Conservation (phyloP, 345 rosid genomes). For the Eutrema japonicum region DNA sequence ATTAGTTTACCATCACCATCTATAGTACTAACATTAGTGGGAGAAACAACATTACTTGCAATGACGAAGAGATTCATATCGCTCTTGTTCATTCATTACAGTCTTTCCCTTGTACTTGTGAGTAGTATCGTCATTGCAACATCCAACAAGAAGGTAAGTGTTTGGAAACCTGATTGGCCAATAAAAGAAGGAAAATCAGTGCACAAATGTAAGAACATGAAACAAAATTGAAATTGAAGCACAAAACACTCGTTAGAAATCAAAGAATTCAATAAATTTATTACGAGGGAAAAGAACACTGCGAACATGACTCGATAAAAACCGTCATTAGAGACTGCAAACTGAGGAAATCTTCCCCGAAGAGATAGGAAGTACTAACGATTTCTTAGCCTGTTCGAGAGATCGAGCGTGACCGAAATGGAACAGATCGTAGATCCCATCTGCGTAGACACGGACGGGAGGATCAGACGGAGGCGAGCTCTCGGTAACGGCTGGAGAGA, state of each 20-base stretch:
- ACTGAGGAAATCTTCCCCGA: not conserved
- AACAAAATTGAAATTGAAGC: no score
- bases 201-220: not conserved
- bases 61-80: conserved; percentile 68
- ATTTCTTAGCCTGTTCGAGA: conserved; percentile 68
- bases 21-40: not conserved
- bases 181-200: not conserved
- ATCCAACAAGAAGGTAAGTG: conserved; percentile 63
- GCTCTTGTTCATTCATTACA: conserved; percentile 63
- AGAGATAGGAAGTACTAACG: conserved; percentile 36
- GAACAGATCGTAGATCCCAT: conserved; percentile 69
- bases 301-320: not conserved
- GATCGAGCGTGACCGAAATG: conserved; percentile 70
- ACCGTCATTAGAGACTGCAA: not conserved
- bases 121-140: conserved; percentile 63
- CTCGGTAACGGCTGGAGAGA: not conserved
- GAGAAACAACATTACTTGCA: conserved; percentile 48
- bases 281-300: no score
- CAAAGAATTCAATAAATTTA: no score
- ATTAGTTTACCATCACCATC: not conserved
- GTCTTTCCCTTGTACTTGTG: conserved; percentile 67
- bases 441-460: conserved; percentile 62
- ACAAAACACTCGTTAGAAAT: not conserved
- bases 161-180: conserved; percentile 56
- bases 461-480: conserved; percentile 26